These are phyloP conservation scores for Oidiodendron maius DNA, from an alignment of 495 filamentous ascomycete genomes.

Conservation along the genomic window DNA sequence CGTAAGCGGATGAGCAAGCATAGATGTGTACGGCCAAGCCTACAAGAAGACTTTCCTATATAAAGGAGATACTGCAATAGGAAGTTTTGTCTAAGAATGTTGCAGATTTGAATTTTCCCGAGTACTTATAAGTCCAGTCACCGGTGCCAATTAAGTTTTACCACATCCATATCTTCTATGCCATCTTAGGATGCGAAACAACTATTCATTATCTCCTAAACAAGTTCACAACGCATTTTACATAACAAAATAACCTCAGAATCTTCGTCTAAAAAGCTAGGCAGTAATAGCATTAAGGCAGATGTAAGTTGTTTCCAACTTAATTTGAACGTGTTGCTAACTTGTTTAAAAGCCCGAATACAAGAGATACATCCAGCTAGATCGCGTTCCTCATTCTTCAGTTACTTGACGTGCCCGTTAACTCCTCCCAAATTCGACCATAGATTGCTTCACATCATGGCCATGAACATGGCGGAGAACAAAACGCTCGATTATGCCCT, in stretches of 20 bases:
- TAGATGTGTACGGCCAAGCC: conserved; percentile 1
- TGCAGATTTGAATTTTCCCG: not conserved
- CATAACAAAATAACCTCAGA: conserved; percentile 2
- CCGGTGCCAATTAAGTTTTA: conserved; percentile 1
- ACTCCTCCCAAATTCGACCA: conserved; percentile 4
- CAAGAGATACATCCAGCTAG: conserved; percentile 6
- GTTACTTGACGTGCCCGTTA: conserved; percentile 1
- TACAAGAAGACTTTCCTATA: conserved; percentile 3
- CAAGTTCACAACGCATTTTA: conserved; percentile 2
- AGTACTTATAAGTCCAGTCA: conserved; percentile 4
- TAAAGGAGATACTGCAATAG: conserved; percentile 1
- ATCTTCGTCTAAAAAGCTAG: conserved; percentile 1
- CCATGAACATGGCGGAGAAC: conserved; percentile 14
- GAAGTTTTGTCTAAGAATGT: not conserved
- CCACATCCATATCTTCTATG: not conserved
- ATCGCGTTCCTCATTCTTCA: conserved; percentile 4
- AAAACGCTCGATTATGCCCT: conserved; percentile 21
- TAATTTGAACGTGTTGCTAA: conserved; percentile 2
- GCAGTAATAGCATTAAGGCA: conserved; percentile 1
- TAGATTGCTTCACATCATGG: conserved; percentile 8
- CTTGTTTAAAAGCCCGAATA: not conserved
- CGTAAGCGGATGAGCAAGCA: conserved; percentile 4
- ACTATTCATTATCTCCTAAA: conserved; percentile 4
- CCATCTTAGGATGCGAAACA: conserved; percentile 1
- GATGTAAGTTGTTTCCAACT: conserved; percentile 4